Evolutionary conservation across 2,329 filamentous ascomycete species (phyloP).

Genomic region (Fusarium nodosum): DNA sequence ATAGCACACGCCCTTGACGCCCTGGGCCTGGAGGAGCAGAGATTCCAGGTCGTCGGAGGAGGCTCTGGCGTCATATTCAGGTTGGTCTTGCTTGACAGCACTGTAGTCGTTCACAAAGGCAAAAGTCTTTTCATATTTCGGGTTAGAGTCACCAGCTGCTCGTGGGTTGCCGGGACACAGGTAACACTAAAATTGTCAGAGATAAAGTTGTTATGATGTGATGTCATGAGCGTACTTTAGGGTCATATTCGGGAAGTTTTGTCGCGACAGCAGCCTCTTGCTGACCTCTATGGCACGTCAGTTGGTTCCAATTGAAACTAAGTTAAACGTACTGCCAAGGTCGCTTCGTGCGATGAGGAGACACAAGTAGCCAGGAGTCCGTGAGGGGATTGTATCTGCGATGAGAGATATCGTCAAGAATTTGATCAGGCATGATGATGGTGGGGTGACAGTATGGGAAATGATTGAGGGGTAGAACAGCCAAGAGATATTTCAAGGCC

Average conservation of each 20-base stretch:
- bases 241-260: conserved; percentile 84
- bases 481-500: not conserved
- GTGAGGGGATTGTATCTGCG: conserved; percentile 92
- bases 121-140: conserved; percentile 87
- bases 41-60: conserved; percentile 73
- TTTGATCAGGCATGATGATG: conserved; percentile 74
- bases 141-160: conserved; percentile 88
- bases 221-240: conserved; percentile 63
- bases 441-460: conserved; percentile 35
- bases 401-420: conserved; percentile 96
- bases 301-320: not conserved
- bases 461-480: conserved; percentile 8
- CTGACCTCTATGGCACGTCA: conserved; percentile 71
- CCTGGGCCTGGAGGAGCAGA: conserved; percentile 82
- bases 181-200: conserved; percentile 75
- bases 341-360: conserved; percentile 94
- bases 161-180: conserved; percentile 92
- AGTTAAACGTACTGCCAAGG: conserved; percentile 89
- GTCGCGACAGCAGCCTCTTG: conserved; percentile 79
- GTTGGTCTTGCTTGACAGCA: conserved; percentile 93
- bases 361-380: conserved; percentile 93
- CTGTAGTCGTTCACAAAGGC: conserved; percentile 98
- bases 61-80: conserved; percentile 72
- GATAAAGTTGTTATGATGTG: conserved; percentile 3
- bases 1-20: conserved; percentile 95